Percentiles rank a stretch among this genome's conserved stretches.
These are phyloP conservation scores for Chlamydomonas sp. DNA, from an alignment of 139 green algal genomes.

Conservation along the genomic window DNA sequence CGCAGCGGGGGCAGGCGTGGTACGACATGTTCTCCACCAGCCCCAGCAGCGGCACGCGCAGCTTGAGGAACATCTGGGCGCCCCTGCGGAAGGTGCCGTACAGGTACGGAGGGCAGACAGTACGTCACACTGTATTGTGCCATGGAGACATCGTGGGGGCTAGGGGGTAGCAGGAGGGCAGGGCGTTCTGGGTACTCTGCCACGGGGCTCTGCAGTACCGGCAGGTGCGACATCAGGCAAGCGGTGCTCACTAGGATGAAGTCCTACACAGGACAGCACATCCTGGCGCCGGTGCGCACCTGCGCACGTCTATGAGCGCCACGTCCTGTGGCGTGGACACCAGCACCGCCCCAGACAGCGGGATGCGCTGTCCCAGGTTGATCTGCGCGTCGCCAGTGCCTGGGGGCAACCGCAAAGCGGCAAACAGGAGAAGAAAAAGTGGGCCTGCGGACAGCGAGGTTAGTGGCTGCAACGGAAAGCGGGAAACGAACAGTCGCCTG, in stretches of 20 bases:
- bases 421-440: not conserved
- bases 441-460: not conserved
- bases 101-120: not conserved
- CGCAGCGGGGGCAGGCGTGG: conserved; percentile 62
- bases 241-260: no score
- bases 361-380: conserved; percentile 81
- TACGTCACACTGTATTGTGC: no score
- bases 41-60: conserved; percentile 85
- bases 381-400: conserved; percentile 82
- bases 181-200: not conserved
- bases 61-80: conserved; percentile 85
- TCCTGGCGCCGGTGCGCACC: conserved; percentile 38
- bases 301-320: conserved; percentile 70
- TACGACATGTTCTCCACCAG: conserved; percentile 94
- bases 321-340: conserved; percentile 90
- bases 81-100: conserved; percentile 51
- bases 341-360: conserved; percentile 85
- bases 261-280: not conserved
- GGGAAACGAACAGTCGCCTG: not conserved
- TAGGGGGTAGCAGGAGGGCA: not conserved
- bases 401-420: not conserved
- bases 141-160: no score
- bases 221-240: no score
- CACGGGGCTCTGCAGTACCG: no score
- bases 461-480: no score